Evolutionary conservation across 768 basidiomycete species (phyloP).

Genomic region (Leucosporidium scottii): DNA sequence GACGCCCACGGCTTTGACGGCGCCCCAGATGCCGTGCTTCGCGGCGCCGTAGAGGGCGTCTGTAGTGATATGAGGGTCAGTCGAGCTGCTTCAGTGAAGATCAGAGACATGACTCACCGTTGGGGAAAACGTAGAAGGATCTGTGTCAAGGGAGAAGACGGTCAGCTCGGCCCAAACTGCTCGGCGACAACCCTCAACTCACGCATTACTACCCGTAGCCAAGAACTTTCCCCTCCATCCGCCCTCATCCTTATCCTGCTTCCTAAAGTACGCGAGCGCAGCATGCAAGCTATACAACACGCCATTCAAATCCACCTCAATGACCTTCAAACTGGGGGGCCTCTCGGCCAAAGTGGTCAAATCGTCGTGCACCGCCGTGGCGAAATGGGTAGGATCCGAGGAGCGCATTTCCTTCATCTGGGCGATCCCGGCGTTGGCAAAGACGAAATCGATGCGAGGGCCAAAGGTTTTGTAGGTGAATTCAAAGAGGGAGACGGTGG

Average conservation of each 20-base stretch:
- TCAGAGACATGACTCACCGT: slow-evolving; percentile 4
- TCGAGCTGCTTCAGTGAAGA: background rate
- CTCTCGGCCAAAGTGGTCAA: slow-evolving; percentile 9
- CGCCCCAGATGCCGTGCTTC: slow-evolving; percentile 21
- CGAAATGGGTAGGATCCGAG: slow-evolving; percentile 23
- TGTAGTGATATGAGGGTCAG: background rate
- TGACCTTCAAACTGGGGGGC: slow-evolving; percentile 15
- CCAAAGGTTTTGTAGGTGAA: slow-evolving; percentile 6
- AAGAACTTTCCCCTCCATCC: slow-evolving; percentile 33
- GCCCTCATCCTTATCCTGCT: slow-evolving; percentile 14
- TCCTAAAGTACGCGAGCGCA: slow-evolving; percentile 24
- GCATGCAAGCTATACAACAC: slow-evolving; percentile 20
- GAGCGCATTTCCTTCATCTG: slow-evolving; percentile 29
- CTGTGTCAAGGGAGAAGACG: background rate
- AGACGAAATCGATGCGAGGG: slow-evolving; percentile 21
- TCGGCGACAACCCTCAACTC: background rate
- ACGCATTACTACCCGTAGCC: slow-evolving; percentile 30
- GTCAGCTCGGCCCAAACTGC: background rate
- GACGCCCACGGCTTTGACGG: slow-evolving; percentile 13
- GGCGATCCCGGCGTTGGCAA: slow-evolving; percentile 27
- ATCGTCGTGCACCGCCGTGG: slow-evolving; percentile 1
- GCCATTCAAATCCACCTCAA: slow-evolving; percentile 27
- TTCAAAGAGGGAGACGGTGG: slow-evolving; percentile 12
- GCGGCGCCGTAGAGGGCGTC: slow-evolving; percentile 10
- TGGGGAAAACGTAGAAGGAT: slow-evolving; percentile 30